Evolutionary conservation across 495 filamentous ascomycete species (phyloP).

Genomic region (Aspergillus affinis): DNA sequence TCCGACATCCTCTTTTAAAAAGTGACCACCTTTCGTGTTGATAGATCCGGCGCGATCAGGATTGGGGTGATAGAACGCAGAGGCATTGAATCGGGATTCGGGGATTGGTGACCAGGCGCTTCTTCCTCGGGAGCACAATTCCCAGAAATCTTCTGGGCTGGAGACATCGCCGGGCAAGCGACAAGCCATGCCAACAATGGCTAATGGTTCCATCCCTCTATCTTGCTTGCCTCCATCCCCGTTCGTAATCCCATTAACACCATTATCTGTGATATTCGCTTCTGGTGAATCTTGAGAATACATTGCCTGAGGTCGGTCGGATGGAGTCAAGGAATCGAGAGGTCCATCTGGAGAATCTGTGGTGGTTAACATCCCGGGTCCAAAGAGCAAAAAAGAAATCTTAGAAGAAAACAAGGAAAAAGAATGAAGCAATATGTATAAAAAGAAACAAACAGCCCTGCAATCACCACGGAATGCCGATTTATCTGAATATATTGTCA

Average conservation of each 20-base stretch:
- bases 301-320: background rate
- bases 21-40: conserved; percentile 28
- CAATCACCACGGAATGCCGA: background rate
- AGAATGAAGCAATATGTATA: background rate
- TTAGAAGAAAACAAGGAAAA: background rate
- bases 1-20: conserved; percentile 49
- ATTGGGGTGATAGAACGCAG: conserved; percentile 1
- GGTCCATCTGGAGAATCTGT: background rate
- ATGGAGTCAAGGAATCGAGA: background rate
- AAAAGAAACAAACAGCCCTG: background rate
- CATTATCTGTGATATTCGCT: background rate
- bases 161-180: conserved; percentile 50
- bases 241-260: background rate
- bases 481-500: background rate
- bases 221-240: background rate
- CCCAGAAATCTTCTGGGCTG: conserved; percentile 58
- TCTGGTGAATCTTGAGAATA: background rate
- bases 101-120: conserved; percentile 28
- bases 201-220: conserved; percentile 32
- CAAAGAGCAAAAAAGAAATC: background rate
- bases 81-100: background rate
- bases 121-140: conserved; percentile 37
- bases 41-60: conserved; percentile 7
- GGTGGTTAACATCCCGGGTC: background rate
- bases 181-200: conserved; percentile 50